Conservation (phyloP, 208 protist species). For the Trypanosoma vivax region DNA sequence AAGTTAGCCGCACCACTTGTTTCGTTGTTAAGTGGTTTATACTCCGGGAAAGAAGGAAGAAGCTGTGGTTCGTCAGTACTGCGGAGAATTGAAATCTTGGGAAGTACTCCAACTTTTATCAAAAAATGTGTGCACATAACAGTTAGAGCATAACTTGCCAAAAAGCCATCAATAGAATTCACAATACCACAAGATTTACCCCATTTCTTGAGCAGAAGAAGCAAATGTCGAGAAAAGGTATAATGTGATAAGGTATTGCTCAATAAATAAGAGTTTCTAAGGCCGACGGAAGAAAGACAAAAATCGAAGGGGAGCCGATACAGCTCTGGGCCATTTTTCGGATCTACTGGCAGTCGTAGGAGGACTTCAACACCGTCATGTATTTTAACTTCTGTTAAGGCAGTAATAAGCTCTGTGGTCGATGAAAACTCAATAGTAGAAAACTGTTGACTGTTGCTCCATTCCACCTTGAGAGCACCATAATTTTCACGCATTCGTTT, state of each 20-base stretch:
- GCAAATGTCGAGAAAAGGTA: slow-evolving; percentile 66
- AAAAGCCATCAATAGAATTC: slow-evolving; percentile 83
- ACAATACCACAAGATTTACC: slow-evolving; percentile 69
- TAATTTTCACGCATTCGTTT: slow-evolving; percentile 47
- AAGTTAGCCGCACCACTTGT: slow-evolving; percentile 37
- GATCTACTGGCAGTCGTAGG: slow-evolving; percentile 69
- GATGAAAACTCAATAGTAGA: slow-evolving; percentile 67
- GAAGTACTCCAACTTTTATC: slow-evolving; percentile 44
- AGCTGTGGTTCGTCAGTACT: slow-evolving; percentile 38
- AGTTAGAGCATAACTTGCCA: slow-evolving; percentile 81
- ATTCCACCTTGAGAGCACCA: slow-evolving; percentile 56
- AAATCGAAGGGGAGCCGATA: slow-evolving; percentile 88
- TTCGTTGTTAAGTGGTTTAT: slow-evolving; percentile 31
- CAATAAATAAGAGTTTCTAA: slow-evolving; percentile 80
- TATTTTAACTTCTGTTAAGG: slow-evolving; percentile 56
- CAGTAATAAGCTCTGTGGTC: slow-evolving; percentile 57
- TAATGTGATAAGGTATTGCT: slow-evolving; percentile 57
- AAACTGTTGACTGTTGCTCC: slow-evolving; percentile 69
- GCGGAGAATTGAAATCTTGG: slow-evolving; percentile 35
- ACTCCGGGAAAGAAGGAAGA: slow-evolving; percentile 47
- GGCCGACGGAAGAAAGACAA: slow-evolving; percentile 78
- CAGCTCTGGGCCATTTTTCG: slow-evolving; percentile 71
- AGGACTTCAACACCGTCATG: slow-evolving; percentile 75
- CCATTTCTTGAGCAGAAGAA: slow-evolving; percentile 84
- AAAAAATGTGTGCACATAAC: slow-evolving; percentile 86